phyloP scores from a whole-genome alignment of 1,139 yeast species.

The Yamadazyma trypodendri region DNA sequence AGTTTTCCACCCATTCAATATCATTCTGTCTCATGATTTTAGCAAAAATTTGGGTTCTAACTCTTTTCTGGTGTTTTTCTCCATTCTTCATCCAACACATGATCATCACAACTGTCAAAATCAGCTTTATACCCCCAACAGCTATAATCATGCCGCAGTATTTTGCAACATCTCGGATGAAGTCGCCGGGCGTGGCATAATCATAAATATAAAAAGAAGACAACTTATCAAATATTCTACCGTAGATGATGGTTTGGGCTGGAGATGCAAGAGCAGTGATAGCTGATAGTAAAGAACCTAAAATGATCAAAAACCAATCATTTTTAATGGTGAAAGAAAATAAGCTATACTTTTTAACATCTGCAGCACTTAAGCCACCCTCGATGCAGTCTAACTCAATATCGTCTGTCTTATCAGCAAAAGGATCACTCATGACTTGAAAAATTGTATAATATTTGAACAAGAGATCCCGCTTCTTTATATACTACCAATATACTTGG shows the following conservation, averaged over 20 bases:
- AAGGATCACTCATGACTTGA: conserved; percentile 1
- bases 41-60: conserved; percentile 35
- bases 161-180: conserved; percentile 43
- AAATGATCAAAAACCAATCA: conserved; percentile 24
- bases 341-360: conserved; percentile 16
- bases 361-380: conserved; percentile 4
- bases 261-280: conserved; percentile 59
- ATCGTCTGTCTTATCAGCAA: conserved; percentile 5
- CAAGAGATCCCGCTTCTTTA: neutral
- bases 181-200: conserved; percentile 25
- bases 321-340: conserved; percentile 24
- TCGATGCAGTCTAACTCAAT: conserved; percentile 10
- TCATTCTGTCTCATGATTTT: conserved; percentile 13
- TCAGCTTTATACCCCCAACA: conserved; percentile 54
- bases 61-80: conserved; percentile 63
- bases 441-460: neutral
- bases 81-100: conserved; percentile 70
- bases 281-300: conserved; percentile 25
- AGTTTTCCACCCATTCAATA: conserved; percentile 60
- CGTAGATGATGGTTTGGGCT: conserved; percentile 62
- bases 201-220: conserved; percentile 33
- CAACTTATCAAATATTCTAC: conserved; percentile 58
- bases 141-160: conserved; percentile 55
- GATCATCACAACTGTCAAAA: conserved; percentile 57
- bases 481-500: neutral